These are phyloP conservation scores for Linnemannia exigua DNA, from an alignment of 192 early-diverging fungal species.

Conservation along the genomic window DNA sequence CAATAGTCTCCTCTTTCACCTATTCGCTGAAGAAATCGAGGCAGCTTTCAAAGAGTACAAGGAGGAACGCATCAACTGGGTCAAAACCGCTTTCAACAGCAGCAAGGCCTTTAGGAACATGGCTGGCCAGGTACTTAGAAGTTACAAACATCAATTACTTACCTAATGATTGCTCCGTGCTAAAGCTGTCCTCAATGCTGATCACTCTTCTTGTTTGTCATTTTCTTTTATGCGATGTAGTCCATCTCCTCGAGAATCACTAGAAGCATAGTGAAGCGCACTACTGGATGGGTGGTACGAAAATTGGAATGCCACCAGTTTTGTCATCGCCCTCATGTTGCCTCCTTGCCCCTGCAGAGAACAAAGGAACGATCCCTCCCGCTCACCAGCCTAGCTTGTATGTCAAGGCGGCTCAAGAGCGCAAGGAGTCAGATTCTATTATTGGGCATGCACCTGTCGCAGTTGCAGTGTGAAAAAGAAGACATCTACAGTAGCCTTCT, in stretches of 20 bases:
- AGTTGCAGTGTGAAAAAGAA: too few relatives aligned
- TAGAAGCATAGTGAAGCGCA: background rate
- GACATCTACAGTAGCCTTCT: too few relatives aligned
- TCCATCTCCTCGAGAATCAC: background rate
- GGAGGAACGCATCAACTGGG: conserved; percentile 14
- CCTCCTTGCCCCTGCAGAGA: background rate
- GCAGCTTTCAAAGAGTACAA: conserved; percentile 27
- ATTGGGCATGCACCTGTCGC: too few relatives aligned
- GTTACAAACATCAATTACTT: background rate
- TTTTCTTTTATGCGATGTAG: background rate
- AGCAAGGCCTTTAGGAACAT: background rate
- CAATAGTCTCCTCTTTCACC: background rate
- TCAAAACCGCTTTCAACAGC: background rate
- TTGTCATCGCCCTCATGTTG: background rate
- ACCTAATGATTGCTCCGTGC: too few relatives aligned
- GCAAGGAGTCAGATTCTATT: too few relatives aligned
- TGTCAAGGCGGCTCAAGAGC: background rate
- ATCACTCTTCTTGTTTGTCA: background rate
- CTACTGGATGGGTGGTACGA: background rate
- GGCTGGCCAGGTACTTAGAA: background rate
- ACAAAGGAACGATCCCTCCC: background rate
- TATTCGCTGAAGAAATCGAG: background rate
- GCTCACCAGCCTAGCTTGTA: background rate
- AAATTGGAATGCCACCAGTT: background rate
- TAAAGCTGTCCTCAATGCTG: background rate